Percentiles rank a stretch among this genome's conserved stretches.
Evolutionary conservation across 2,329 filamentous ascomycete species (phyloP).

Genomic region (Xylariaceae sp.): DNA sequence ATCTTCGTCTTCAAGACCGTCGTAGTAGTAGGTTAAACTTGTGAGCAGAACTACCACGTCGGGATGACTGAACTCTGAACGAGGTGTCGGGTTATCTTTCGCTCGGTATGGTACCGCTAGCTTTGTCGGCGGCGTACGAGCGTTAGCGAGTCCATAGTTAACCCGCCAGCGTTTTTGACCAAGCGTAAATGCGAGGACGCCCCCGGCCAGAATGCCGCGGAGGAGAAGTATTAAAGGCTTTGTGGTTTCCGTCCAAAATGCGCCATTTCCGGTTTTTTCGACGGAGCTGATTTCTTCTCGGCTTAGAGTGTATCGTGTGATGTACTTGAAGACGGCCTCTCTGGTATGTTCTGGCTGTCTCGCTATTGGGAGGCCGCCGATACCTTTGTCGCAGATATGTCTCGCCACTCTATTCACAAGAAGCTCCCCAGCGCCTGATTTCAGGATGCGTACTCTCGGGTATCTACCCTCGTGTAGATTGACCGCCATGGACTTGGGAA

Average conservation of each 20-base stretch:
- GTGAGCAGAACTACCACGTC: constrained; percentile 62
- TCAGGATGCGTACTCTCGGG: constrained; percentile 53
- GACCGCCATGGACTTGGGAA: constrained; percentile 49
- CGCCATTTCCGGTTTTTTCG: constrained; percentile 34
- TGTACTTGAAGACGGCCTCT: constrained; percentile 45
- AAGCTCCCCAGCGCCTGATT: constrained; percentile 30
- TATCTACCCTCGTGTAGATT: constrained; percentile 42
- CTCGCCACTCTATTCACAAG: constrained; percentile 41
- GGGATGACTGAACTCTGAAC: constrained; percentile 65
- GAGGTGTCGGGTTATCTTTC: constrained; percentile 58
- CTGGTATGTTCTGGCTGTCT: constrained; percentile 37
- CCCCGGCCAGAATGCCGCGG: constrained; percentile 57
- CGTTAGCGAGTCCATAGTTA: constrained; percentile 60
- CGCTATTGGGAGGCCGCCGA: constrained; percentile 45
- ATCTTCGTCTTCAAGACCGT: constrained; percentile 55
- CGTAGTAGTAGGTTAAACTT: constrained; percentile 58
- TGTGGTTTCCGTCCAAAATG: constrained; percentile 42
- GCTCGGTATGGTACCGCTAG: constrained; percentile 63
- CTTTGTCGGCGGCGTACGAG: constrained; percentile 43
- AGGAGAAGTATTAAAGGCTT: constrained; percentile 50
- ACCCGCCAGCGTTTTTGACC: constrained; percentile 65
- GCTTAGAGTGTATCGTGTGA: constrained; percentile 41
- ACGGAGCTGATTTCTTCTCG: constrained; percentile 38
- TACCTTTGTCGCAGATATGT: constrained; percentile 47
- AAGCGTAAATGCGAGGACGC: constrained; percentile 57